A percentile compares a stretch with the other conserved stretches of the same genome.
Conservation (phyloP, 2,329 filamentous ascomycete genomes). For the Parastagonospora nodorum region DNA sequence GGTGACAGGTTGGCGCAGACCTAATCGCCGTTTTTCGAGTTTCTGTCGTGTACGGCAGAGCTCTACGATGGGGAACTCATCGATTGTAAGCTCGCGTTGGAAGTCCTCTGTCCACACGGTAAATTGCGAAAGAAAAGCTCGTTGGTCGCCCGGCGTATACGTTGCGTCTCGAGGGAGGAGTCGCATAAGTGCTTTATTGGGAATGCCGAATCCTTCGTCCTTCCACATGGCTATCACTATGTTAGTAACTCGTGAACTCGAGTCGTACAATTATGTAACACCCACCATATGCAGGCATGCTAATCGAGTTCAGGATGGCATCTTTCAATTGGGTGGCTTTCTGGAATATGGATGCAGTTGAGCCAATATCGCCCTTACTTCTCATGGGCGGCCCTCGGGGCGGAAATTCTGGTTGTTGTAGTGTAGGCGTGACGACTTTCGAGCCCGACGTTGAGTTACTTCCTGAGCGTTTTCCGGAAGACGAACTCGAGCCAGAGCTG, state of each 20-base stretch:
- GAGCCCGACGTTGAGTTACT: conserved; percentile 44
- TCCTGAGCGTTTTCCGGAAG: conserved; percentile 39
- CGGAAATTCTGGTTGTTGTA: conserved; percentile 66
- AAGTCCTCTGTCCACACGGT: conserved; percentile 71
- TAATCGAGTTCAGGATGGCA: conserved; percentile 74
- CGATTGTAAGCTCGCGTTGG: conserved; percentile 58
- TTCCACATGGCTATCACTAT: conserved; percentile 69
- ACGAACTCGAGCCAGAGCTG: conserved; percentile 49
- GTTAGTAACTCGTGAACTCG: conserved; percentile 6
- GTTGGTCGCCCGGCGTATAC: conserved; percentile 43
- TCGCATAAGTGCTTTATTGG: conserved; percentile 67
- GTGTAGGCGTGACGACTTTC: conserved; percentile 57
- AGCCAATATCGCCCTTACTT: conserved; percentile 53
- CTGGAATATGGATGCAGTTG: conserved; percentile 68
- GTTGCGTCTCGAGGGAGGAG: conserved; percentile 47
- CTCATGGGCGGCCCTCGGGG: conserved; percentile 68
- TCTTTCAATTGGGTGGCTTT: conserved; percentile 79
- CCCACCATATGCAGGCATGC: conserved; percentile 69
- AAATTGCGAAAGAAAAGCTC: conserved; percentile 65
- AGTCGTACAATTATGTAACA: neutral
- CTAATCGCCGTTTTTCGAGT: conserved; percentile 65
- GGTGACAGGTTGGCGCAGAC: conserved; percentile 60
- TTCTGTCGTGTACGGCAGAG: conserved; percentile 66
- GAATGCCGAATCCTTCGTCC: conserved; percentile 73
- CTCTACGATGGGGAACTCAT: conserved; percentile 70